phyloP scores from a whole-genome alignment of 108 stramenopile species.

The Seminavis robusta region DNA sequence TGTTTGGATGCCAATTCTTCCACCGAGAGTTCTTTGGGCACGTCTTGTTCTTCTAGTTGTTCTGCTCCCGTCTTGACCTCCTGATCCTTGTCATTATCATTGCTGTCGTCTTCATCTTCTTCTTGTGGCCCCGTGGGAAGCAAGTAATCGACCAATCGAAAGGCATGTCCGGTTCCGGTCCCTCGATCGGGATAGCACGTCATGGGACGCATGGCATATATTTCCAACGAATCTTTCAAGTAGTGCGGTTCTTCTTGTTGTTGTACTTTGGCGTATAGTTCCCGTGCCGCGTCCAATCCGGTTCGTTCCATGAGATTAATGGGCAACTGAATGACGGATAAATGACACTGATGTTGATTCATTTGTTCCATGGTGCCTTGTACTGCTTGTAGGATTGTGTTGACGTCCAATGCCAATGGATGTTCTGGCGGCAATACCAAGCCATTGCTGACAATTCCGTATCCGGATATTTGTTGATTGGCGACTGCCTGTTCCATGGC shows the following conservation, averaged over 20 bases:
- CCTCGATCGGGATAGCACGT: conserved; percentile 75
- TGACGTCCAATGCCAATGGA: conserved; percentile 47
- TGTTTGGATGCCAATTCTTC: too few relatives aligned
- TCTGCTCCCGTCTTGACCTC: too few relatives aligned
- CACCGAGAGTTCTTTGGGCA: conserved; percentile 36
- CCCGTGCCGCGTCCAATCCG: conserved; percentile 57
- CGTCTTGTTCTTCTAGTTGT: too few relatives aligned
- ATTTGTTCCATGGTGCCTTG: conserved; percentile 18
- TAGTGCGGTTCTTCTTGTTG: conserved; percentile 14
- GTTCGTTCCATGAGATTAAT: conserved; percentile 70
- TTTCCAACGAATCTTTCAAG: conserved; percentile 24
- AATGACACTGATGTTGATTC: conserved; percentile 21
- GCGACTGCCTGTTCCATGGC: conserved; percentile 49
- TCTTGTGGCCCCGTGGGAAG: conserved; percentile 24
- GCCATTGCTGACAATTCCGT: conserved; percentile 79
- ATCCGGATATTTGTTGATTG: conserved; percentile 29
- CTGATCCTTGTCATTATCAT: conserved; percentile 4
- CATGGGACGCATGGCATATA: conserved; percentile 68
- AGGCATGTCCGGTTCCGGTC: conserved; percentile 48
- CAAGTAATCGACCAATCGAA: conserved; percentile 51
- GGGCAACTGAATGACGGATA: conserved; percentile 70
- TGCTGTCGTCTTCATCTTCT: conserved; percentile 5
- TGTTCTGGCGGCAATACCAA: conserved; percentile 58
- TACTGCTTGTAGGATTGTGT: conserved; percentile 37
- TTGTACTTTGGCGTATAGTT: conserved; percentile 25